Evolutionary conservation across 441 rosid genomes (phyloP).

Genomic region (Hura crepitans): DNA sequence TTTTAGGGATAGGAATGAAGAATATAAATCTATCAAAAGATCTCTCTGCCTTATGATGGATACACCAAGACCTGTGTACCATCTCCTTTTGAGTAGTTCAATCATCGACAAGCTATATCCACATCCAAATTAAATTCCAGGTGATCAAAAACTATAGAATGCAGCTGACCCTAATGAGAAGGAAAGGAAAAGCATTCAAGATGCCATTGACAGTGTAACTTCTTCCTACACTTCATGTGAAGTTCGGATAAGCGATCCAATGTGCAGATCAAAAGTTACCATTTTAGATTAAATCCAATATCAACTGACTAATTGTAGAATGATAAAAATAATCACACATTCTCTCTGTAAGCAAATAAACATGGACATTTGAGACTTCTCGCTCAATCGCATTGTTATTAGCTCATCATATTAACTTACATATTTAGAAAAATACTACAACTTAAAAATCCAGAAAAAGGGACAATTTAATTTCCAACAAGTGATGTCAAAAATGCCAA

Average conservation of each 20-base stretch:
- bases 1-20: not conserved
- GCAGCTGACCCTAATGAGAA: not conserved
- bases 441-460: slow-evolving; percentile 16
- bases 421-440: slow-evolving; percentile 3
- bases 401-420: not conserved
- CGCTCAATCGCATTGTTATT: not conserved
- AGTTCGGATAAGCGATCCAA: not conserved
- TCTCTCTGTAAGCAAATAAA: not conserved
- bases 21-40: not conserved
- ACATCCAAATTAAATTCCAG: not conserved
- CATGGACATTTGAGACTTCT: not conserved
- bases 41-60: not conserved
- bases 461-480: slow-evolving; percentile 43
- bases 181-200: not conserved
- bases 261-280: not conserved
- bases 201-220: not conserved
- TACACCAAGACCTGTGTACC: not conserved
- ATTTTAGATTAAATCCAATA: not conserved
- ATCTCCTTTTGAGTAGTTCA: not conserved
- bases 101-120: slow-evolving; percentile 5
- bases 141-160: not conserved
- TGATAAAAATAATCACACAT: not conserved
- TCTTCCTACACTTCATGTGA: not conserved
- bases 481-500: slow-evolving; percentile 59
- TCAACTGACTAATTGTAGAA: not conserved